Conservation (phyloP, 345 rosid species). For the Chamaenerion angustifolium region DNA sequence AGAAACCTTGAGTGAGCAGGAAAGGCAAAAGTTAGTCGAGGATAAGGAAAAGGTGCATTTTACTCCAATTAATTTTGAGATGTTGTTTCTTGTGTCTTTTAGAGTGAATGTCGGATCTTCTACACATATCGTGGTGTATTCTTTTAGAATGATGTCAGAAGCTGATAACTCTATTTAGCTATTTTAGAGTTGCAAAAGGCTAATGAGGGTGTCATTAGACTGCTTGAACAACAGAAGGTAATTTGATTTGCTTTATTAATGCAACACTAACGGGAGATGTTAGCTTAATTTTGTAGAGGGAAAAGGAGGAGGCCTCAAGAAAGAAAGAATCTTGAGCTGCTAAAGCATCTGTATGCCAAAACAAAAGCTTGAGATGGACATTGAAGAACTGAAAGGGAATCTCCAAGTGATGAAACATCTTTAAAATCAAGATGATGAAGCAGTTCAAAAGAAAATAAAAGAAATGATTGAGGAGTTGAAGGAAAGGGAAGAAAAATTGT, state of each 20-base stretch:
- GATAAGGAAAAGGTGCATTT: conserved; percentile 70
- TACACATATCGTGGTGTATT: conserved; percentile 9
- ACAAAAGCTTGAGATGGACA: conserved; percentile 81
- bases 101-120: conserved; percentile 3
- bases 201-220: conserved; percentile 53
- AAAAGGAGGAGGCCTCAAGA: conserved; percentile 49
- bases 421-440: conserved; percentile 60
- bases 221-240: conserved; percentile 79
- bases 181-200: conserved; percentile 59
- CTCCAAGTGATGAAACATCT: conserved; percentile 68
- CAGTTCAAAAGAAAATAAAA: conserved; percentile 44
- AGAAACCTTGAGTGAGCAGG: conserved; percentile 67
- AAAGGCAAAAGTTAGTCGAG: conserved; percentile 69
- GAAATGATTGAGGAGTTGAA: conserved; percentile 50
- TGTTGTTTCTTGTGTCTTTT: too few relatives aligned
- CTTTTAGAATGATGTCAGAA: conserved; percentile 41
- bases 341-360: conserved; percentile 52
- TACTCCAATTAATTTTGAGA: too few relatives aligned
- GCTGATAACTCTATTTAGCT: conserved; percentile 55
- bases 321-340: conserved; percentile 52
- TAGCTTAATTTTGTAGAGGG: conserved; percentile 68
- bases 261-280: neutral
- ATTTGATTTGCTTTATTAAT: conserved; percentile 2
- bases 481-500: conserved; percentile 35
- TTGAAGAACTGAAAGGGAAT: conserved; percentile 72